A percentile compares a stretch with the other conserved stretches of the same genome.
Evolutionary conservation across 148 eudicot genomes (phyloP).

Genomic region (Rhododendron griersonianum): DNA sequence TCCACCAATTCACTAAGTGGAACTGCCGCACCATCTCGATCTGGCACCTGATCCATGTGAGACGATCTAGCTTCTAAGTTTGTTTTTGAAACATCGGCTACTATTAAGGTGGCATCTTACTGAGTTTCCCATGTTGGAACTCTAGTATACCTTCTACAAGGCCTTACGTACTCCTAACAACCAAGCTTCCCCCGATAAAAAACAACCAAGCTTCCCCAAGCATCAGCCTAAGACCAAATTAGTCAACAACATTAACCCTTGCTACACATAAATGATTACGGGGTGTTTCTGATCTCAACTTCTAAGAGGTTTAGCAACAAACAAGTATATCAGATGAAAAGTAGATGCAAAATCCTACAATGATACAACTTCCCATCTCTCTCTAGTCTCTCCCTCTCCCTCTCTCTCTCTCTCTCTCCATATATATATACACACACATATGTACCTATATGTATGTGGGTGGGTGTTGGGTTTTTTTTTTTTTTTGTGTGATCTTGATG

Average conservation of each 20-base stretch:
- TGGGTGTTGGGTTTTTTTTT: background rate
- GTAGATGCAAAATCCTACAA: background rate
- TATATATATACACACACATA: too few species aligned
- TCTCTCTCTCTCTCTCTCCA: too few species aligned
- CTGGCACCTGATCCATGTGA: background rate
- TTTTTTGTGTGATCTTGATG: background rate
- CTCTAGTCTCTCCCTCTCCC: background rate
- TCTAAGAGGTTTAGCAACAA: background rate
- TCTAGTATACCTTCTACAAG: background rate
- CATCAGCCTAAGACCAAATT: background rate
- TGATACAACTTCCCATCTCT: background rate
- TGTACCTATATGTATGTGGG: background rate
- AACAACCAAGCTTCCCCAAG: background rate
- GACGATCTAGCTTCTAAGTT: background rate
- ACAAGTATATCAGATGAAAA: background rate
- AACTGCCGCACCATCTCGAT: background rate
- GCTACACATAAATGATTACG: background rate
- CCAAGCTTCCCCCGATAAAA: too few species aligned
- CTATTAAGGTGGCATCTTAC: background rate
- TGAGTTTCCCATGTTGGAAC: background rate
- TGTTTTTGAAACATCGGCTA: background rate
- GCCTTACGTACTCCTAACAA: background rate
- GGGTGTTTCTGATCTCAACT: background rate
- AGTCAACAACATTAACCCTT: background rate
- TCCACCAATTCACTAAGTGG: background rate